Percentiles rank a stretch among this genome's conserved stretches.
Conservation (phyloP, 139 green algal genomes). For the Eudorina sp. region DNA sequence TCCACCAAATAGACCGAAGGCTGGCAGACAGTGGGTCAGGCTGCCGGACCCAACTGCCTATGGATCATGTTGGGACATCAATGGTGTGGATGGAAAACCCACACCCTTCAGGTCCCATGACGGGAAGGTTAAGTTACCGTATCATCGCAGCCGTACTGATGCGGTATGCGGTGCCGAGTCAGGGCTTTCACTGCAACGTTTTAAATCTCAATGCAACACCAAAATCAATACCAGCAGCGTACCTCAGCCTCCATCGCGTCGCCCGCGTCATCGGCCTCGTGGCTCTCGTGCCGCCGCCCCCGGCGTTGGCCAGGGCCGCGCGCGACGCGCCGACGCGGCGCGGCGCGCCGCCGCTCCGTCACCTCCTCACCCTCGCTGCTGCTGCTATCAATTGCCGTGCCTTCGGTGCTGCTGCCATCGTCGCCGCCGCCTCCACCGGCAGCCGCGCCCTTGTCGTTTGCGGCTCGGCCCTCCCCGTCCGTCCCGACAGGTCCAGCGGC, state of each 20-base stretch:
- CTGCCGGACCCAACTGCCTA: too few species aligned
- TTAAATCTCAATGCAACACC: neutral
- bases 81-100: too few species aligned
- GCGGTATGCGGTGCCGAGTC: too few species aligned
- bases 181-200: neutral
- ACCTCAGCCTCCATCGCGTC: neutral
- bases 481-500: neutral
- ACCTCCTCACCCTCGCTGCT: neutral
- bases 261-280: neutral
- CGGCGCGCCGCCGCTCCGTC: neutral
- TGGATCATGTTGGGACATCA: too few species aligned
- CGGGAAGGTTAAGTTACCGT: too few species aligned
- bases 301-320: neutral
- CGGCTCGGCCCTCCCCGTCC: neutral
- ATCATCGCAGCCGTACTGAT: too few species aligned
- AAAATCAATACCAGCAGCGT: neutral
- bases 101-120: too few species aligned
- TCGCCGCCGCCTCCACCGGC: neutral
- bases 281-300: neutral
- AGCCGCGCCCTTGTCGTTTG: neutral
- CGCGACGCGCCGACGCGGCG: neutral
- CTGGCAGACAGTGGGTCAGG: too few species aligned
- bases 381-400: neutral
- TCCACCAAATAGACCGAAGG: too few species aligned
- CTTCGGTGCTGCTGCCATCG: neutral